Conservation (phyloP, 129 eudicot species). For the Glebionis coronaria region DNA sequence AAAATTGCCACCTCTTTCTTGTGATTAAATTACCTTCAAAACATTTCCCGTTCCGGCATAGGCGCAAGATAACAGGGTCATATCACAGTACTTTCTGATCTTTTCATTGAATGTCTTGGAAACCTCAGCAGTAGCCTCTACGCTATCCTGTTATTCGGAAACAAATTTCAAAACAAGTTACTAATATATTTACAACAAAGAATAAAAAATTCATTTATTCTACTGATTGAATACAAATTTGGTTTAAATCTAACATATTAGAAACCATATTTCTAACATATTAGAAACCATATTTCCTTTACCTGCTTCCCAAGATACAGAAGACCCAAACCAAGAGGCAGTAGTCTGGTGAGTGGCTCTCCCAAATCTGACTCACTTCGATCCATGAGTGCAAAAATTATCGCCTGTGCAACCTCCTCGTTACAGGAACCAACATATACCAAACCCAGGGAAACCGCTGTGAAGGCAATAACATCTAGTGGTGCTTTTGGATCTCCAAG, state of each 20-base stretch:
- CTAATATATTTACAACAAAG: neutral
- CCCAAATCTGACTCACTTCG: constrained; percentile 85
- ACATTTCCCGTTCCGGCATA: constrained; percentile 99
- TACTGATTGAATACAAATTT: neutral
- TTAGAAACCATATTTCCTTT: neutral
- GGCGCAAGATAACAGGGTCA: constrained; percentile 94
- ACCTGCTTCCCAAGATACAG: constrained; percentile 98
- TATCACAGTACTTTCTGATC: constrained; percentile 89
- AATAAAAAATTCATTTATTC: neutral
- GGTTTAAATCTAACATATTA: neutral
- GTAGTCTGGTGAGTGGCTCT: constrained; percentile 74
- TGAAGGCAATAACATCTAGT: constrained; percentile 85
- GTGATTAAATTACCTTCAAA: constrained; percentile 54
- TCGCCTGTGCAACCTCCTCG: constrained; percentile 94
- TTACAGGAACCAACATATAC: constrained; percentile 95
- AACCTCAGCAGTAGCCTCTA: constrained; percentile 98
- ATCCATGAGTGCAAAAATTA: constrained; percentile 91
- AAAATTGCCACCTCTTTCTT: neutral
- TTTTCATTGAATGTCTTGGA: constrained; percentile 88
- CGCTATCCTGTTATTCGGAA: constrained; percentile 63
- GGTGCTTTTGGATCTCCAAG: constrained; percentile 81
- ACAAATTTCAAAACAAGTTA: constrained; percentile 4
- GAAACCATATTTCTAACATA: neutral
- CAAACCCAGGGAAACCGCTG: constrained; percentile 85
- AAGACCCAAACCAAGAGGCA: constrained; percentile 91